Conservation (phyloP, 768 basidiomycete genomes). For the Brasilioporus rufonigricans region DNA sequence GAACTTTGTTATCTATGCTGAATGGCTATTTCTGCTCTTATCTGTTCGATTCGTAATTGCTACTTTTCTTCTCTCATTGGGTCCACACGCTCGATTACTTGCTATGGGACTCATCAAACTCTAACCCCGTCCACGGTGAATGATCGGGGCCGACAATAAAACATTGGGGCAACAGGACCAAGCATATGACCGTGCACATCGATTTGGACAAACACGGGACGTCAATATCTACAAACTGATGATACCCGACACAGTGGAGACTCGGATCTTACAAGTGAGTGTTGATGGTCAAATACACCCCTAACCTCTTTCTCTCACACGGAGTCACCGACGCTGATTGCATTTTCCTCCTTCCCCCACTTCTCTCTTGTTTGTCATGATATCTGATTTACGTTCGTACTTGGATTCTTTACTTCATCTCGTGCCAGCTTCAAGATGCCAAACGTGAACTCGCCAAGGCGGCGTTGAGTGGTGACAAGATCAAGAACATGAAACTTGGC, state of each 20-base stretch:
- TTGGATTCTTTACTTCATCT: not conserved
- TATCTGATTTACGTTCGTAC: not conserved
- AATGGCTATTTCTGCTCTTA: not conserved
- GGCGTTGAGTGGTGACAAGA: constrained; percentile 83
- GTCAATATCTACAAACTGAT: constrained; percentile 91
- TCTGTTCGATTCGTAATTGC: not conserved
- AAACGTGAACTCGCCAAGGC: constrained; percentile 84
- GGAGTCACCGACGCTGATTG: not conserved
- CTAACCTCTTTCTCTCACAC: not conserved
- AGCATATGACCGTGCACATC: constrained; percentile 90
- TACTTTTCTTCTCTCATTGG: not conserved
- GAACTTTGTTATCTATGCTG: constrained; percentile 3
- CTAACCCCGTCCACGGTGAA: not conserved
- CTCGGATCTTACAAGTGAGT: constrained; percentile 72
- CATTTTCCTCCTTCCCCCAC: not conserved
- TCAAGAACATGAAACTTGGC: constrained; percentile 80
- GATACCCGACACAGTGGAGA: constrained; percentile 83
- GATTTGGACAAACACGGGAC: constrained; percentile 81
- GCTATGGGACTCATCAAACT: not conserved
- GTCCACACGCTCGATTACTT: not conserved
- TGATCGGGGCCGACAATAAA: not conserved
- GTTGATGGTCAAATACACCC: not conserved
- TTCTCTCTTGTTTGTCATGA: not conserved
- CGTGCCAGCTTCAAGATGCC: constrained; percentile 74
- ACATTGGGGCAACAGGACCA: constrained; percentile 57